Percentiles rank a stretch among this genome's conserved stretches.
phyloP scores from a whole-genome alignment of 2,329 filamentous ascomycete species.

The Sarocladiaceae sp. region DNA sequence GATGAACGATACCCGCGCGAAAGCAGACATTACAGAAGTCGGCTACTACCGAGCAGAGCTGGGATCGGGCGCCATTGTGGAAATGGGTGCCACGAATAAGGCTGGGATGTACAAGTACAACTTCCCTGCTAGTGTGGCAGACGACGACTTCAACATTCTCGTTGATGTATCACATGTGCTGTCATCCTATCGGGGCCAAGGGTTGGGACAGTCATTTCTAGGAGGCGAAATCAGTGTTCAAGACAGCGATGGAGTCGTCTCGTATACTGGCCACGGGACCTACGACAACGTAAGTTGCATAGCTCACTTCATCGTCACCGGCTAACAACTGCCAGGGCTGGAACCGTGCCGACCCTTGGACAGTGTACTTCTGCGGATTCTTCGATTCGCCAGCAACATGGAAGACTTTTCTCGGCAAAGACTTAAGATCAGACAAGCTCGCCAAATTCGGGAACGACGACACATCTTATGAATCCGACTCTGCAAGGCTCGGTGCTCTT shows the following conservation, averaged over 20 bases:
- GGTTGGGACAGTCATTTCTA: conserved; percentile 55
- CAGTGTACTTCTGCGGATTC: conserved; percentile 56
- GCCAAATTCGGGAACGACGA: conserved; percentile 24
- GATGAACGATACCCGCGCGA: conserved; percentile 47
- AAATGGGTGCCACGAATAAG: conserved; percentile 50
- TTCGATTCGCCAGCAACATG: conserved; percentile 43
- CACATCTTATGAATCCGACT: conserved; percentile 24
- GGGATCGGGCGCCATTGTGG: conserved; percentile 47
- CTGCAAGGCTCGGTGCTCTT: conserved; percentile 40
- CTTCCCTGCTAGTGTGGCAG: conserved; percentile 37
- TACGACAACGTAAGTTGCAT: conserved; percentile 50
- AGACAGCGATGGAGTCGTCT: conserved; percentile 30
- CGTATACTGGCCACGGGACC: conserved; percentile 53
- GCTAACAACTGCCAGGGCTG: conserved; percentile 38
- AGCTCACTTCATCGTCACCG: background rate
- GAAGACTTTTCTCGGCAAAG: conserved; percentile 36
- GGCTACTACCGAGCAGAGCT: conserved; percentile 56
- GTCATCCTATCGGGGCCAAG: conserved; percentile 53
- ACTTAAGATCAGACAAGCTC: conserved; percentile 24
- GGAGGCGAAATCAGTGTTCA: conserved; percentile 50
- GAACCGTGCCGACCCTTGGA: conserved; percentile 59
- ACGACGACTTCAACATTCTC: conserved; percentile 38
- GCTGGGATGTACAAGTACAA: conserved; percentile 56
- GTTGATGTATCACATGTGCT: conserved; percentile 63
- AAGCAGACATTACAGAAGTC: conserved; percentile 45